phyloP scores from a whole-genome alignment of 2,329 filamentous ascomycete genomes.

The Amauroascus niger region DNA sequence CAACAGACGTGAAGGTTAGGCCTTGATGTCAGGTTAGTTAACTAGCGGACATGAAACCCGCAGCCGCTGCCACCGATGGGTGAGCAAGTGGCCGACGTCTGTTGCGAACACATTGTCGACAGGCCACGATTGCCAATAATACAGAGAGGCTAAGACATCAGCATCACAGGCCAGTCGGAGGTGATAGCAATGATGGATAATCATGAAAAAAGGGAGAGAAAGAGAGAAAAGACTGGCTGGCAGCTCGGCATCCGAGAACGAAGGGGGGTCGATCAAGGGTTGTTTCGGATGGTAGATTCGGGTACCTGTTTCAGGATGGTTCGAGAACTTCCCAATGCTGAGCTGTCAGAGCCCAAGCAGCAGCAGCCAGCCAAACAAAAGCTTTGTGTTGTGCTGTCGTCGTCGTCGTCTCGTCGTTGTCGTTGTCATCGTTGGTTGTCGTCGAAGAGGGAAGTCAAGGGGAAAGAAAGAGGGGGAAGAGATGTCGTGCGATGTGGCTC shows the following conservation, averaged over 20 bases:
- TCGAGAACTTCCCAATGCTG: background rate
- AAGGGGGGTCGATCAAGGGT: background rate
- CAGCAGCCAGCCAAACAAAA: background rate
- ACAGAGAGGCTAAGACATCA: background rate
- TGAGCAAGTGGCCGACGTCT: background rate
- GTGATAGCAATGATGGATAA: no score
- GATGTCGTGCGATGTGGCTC: constrained; percentile 9
- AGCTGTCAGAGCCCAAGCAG: background rate
- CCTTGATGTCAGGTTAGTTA: no score
- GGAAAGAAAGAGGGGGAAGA: background rate
- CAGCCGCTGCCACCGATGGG: background rate
- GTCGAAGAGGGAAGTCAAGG: no score
- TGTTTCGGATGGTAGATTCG: background rate
- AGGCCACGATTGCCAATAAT: background rate
- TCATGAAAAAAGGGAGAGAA: background rate
- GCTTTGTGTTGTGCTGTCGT: background rate
- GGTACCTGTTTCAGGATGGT: background rate
- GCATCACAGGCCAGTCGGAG: background rate
- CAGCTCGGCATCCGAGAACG: background rate
- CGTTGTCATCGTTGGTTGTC: background rate
- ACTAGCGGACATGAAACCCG: background rate
- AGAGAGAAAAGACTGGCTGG: background rate
- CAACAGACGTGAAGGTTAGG: no score
- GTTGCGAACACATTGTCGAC: background rate
- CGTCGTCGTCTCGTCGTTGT: background rate